Evolutionary conservation across 148 eudicot genomes (phyloP), one percentile per base, ranked within the genome.

Genomic region (Persicaria tinctoria): DNA sequence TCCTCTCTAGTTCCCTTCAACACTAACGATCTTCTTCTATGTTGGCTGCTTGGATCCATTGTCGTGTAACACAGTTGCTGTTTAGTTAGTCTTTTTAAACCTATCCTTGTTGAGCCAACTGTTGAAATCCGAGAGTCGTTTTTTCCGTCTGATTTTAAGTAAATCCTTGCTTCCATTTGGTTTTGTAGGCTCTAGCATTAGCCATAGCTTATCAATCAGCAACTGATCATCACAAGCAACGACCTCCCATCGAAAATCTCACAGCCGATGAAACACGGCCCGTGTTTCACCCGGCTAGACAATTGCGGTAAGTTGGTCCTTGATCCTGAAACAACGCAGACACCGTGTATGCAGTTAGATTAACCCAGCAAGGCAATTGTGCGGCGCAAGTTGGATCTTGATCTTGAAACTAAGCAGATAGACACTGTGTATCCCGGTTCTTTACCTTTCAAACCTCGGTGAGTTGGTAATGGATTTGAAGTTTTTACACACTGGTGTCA

Each of bases 141-240:
- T 32, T 32, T 32, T 32, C 38, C 38, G 23, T 32, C 38, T 32
- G 38, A 32, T 32, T 32, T 1, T 32, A 32, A 32, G 38, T 1
- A 32, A 32, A 32, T 32, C 38, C 38, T 32, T 32, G 41, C 3
- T 32, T 32, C 41, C 41, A 32, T 32, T 32, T 32, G 41, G 13
- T 46, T 18, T 46, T 75, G 76, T 74, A 93, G 98, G 94, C 91
- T 55, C 78, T 93, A 72, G 97, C 97, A 60, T 81, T 93, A 76
- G 89, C 91, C 49, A 89, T 91, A 82, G 97, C 94, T 48, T 93
- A 83, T 77, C 94, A 93, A 62, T 83, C 90, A 12, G 88, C 38
- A 20, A 93, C 98, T 0, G 76, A 86, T 74, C 90, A 93, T 85
- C 98, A 93, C 75, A 86, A 86, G 79, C 89, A 84, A 56, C 91